phyloP scores from a whole-genome alignment of 2,329 filamentous ascomycete genomes.

The Dactylellina drechsleri region DNA sequence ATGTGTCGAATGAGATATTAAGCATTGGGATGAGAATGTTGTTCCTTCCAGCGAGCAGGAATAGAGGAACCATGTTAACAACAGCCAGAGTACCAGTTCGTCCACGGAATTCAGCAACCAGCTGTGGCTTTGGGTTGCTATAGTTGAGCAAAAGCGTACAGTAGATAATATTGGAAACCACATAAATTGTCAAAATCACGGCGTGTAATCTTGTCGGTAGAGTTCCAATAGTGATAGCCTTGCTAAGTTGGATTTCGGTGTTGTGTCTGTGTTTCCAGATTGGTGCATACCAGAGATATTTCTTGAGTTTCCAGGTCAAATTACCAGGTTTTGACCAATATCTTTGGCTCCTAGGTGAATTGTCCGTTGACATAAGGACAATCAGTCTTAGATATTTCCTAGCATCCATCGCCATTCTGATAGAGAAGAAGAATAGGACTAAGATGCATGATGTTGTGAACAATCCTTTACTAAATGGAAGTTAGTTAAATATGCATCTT shows the following conservation, averaged over 20 bases:
- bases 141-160: slow-evolving; percentile 71
- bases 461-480: slow-evolving; percentile 40
- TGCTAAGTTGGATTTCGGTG: slow-evolving; percentile 74
- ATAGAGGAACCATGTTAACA: slow-evolving; percentile 89
- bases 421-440: slow-evolving; percentile 45
- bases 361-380: slow-evolving; percentile 45
- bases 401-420: slow-evolving; percentile 44
- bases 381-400: slow-evolving; percentile 39
- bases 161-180: slow-evolving; percentile 72
- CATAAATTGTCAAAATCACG: slow-evolving; percentile 69
- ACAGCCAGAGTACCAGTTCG: slow-evolving; percentile 84
- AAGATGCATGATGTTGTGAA: slow-evolving; percentile 53
- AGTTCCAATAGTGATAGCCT: slow-evolving; percentile 77
- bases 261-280: slow-evolving; percentile 81
- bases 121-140: slow-evolving; percentile 69
- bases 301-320: slow-evolving; percentile 64
- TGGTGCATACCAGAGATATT: slow-evolving; percentile 75
- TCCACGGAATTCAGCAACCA: slow-evolving; percentile 84
- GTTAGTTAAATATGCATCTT: slow-evolving; percentile 10
- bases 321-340: slow-evolving; percentile 57
- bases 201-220: slow-evolving; percentile 75
- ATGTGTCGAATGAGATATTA: slow-evolving; percentile 92
- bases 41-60: slow-evolving; percentile 89
- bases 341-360: slow-evolving; percentile 57
- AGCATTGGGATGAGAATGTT: slow-evolving; percentile 87